Evolutionary conservation across 208 protist genomes (phyloP).

Genomic region (Endotrypanum monterogeii): DNA sequence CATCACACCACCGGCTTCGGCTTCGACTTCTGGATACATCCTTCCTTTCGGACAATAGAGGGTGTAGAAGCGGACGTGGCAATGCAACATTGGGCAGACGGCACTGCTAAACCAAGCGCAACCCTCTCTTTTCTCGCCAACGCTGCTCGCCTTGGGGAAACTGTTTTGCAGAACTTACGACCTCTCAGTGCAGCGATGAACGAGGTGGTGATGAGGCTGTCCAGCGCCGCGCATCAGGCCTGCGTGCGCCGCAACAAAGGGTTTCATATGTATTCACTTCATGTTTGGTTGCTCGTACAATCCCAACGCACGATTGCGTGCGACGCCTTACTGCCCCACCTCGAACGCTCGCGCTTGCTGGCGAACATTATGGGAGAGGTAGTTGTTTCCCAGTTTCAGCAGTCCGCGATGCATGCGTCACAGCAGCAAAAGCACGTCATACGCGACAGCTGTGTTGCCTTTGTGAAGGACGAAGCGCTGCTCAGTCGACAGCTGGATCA

Average conservation of each 20-base stretch:
- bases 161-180: constrained; percentile 28
- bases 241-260: constrained; percentile 43
- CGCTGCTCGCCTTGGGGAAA: constrained; percentile 29
- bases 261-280: constrained; percentile 43
- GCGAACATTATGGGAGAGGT: constrained; percentile 47
- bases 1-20: constrained; percentile 39
- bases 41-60: constrained; percentile 15
- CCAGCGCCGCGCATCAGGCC: constrained; percentile 35
- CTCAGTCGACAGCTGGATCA: constrained; percentile 37
- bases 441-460: constrained; percentile 22
- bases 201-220: constrained; percentile 37
- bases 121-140: constrained; percentile 47
- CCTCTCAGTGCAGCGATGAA: constrained; percentile 23
- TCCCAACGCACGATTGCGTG: constrained; percentile 28
- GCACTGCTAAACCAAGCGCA: constrained; percentile 20
- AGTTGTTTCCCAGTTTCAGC: constrained; percentile 44
- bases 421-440: constrained; percentile 33
- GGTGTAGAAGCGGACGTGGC: constrained; percentile 15
- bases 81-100: constrained; percentile 28
- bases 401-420: constrained; percentile 33
- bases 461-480: constrained; percentile 40
- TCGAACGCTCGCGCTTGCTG: constrained; percentile 33
- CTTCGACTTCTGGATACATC: constrained; percentile 34
- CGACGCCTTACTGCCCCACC: constrained; percentile 35
- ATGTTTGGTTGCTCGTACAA: constrained; percentile 28